A percentile compares a stretch with the other conserved stretches of the same genome.
phyloP scores from a whole-genome alignment of 305 asterid species.

The Ajuga reptans region DNA sequence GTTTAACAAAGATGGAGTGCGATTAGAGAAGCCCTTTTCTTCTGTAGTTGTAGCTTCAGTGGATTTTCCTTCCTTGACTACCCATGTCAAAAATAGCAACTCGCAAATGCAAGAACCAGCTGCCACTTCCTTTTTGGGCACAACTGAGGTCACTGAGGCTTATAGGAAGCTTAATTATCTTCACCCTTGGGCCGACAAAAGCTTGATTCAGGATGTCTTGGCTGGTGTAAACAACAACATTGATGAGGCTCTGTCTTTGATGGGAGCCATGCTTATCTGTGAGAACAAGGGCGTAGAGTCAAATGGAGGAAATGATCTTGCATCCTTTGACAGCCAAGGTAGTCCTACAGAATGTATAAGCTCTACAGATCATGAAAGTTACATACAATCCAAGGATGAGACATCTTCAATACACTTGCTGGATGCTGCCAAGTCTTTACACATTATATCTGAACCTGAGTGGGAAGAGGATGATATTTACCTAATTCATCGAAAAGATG shows the following conservation, averaged over 20 bases:
- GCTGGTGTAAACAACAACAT: constrained; percentile 46
- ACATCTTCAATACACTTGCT: constrained; percentile 12
- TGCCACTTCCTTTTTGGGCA: constrained; percentile 10
- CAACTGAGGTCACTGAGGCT: constrained; percentile 17
- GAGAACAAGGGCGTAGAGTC: constrained; percentile 15
- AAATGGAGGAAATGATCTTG: constrained; percentile 13
- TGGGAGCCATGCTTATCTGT: constrained; percentile 41
- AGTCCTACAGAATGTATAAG: constrained; percentile 11
- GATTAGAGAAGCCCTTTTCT: constrained; percentile 46
- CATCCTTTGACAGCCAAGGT: constrained; percentile 20
- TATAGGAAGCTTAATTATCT: constrained; percentile 36
- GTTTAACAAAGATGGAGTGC: constrained; percentile 14
- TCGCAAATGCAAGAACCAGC: constrained; percentile 19
- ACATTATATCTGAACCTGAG: constrained; percentile 62
- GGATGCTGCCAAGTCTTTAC: constrained; percentile 30
- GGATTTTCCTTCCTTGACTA: constrained; percentile 29
- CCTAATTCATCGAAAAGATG: constrained; percentile 60
- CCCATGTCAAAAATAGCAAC: constrained; percentile 5
- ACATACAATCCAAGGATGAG: constrained; percentile 18
- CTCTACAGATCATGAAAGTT: neutral
- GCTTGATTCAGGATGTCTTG: constrained; percentile 68
- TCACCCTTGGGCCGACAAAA: constrained; percentile 60
- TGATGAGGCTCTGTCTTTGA: constrained; percentile 40
- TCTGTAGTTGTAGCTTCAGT: constrained; percentile 38
- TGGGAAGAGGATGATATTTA: constrained; percentile 85